Evolutionary conservation across 148 eudicot species (phyloP).

Genomic region (Arctostaphylos glauca): DNA sequence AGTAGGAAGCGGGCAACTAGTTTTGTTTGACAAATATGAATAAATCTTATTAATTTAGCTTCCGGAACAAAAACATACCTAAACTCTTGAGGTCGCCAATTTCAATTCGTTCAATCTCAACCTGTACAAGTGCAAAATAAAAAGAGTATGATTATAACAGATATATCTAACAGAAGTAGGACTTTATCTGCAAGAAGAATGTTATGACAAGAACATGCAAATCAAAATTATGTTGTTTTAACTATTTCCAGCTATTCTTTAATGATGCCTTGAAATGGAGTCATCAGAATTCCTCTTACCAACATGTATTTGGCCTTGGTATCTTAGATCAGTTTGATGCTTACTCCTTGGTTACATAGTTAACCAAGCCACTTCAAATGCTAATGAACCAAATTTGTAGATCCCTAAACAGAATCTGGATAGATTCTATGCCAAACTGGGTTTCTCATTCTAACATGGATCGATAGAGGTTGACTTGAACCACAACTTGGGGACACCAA

Average conservation of each 20-base stretch:
- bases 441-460: not conserved
- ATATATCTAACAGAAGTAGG: not conserved
- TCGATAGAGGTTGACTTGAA: not conserved
- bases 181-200: not conserved
- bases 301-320: not conserved
- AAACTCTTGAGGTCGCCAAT: constrained; percentile 58
- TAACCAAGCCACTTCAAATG: not conserved
- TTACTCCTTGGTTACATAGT: not conserved
- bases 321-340: not conserved
- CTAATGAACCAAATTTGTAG: not conserved
- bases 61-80: constrained; percentile 44
- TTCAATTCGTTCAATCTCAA: constrained; percentile 84
- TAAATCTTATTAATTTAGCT: not conserved
- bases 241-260: not conserved
- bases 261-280: constrained; percentile 1
- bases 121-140: constrained; percentile 38
- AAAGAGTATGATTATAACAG: not conserved
- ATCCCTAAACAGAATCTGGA: not conserved
- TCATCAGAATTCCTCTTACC: not conserved
- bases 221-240: not conserved
- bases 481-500: not conserved
- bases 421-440: not conserved
- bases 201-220: not conserved
- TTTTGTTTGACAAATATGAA: not conserved
- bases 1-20: not conserved